Evolutionary conservation across 2,329 filamentous ascomycete genomes (phyloP).

Genomic region (Bipolaris sorokiniana): DNA sequence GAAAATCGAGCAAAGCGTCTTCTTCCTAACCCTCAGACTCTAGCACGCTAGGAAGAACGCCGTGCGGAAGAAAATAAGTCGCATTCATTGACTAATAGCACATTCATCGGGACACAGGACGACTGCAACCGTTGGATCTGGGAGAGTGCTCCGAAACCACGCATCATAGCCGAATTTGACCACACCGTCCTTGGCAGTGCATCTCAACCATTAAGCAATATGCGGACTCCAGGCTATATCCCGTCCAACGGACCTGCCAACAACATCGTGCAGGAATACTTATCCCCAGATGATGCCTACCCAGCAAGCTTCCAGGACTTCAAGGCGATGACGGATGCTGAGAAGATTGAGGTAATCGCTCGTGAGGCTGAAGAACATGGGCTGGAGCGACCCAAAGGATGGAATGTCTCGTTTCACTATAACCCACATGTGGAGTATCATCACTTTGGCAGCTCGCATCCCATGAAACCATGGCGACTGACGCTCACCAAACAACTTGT

Average conservation of each 20-base stretch:
- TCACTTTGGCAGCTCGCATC: conserved; percentile 95
- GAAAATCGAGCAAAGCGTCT: not conserved
- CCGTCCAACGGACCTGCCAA: conserved; percentile 30
- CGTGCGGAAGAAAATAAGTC: conserved; percentile 8
- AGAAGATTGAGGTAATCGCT: conserved; percentile 59
- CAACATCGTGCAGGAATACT: conserved; percentile 47
- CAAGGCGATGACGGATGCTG: conserved; percentile 39
- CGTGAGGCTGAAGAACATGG: conserved; percentile 65
- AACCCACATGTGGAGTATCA: conserved; percentile 95
- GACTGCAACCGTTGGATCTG: conserved; percentile 23
- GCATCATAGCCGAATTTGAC: not conserved
- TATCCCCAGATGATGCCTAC: conserved; percentile 38
- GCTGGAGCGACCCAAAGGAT: conserved; percentile 80
- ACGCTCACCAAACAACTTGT: conserved; percentile 95
- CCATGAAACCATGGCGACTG: conserved; percentile 98
- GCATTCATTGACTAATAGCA: conserved; percentile 13
- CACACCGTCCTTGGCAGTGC: conserved; percentile 1
- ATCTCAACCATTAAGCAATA: conserved; percentile 7
- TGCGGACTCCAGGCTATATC: conserved; percentile 28
- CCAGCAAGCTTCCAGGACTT: conserved; percentile 38
- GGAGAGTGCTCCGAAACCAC: conserved; percentile 12
- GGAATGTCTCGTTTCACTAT: conserved; percentile 93
- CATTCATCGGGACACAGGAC: conserved; percentile 20
- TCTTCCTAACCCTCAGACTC: not conserved
- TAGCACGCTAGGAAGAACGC: conserved; percentile 8